A percentile compares a stretch with the other conserved stretches of the same genome.
phyloP scores from a whole-genome alignment of 495 filamentous ascomycete genomes.

The Hapsidospora chrysogenum region DNA sequence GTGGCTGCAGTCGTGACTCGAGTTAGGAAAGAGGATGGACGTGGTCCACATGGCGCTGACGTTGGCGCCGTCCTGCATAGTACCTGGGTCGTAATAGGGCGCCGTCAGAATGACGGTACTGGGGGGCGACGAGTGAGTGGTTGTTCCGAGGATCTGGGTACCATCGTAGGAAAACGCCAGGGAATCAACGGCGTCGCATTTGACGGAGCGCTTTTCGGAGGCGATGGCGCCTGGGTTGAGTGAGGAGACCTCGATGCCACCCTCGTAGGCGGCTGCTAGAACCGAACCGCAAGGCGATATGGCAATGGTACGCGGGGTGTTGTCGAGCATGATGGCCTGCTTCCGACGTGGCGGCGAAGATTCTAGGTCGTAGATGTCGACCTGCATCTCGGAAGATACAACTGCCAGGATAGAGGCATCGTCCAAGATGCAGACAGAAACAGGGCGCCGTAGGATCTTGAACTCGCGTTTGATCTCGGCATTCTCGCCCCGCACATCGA shows the following conservation, averaged over 20 bases:
- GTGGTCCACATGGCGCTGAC: constrained; percentile 76
- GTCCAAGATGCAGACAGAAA: constrained; percentile 63
- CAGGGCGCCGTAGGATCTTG: constrained; percentile 60
- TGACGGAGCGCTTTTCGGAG: constrained; percentile 61
- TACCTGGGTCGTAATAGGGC: constrained; percentile 53
- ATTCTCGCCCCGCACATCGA: constrained; percentile 42
- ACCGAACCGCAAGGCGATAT: constrained; percentile 69
- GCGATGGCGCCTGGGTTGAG: constrained; percentile 43
- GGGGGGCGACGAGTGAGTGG: constrained; percentile 40
- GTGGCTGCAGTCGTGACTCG: constrained; percentile 57
- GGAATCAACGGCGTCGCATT: constrained; percentile 63
- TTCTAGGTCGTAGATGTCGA: constrained; percentile 63
- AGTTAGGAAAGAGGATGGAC: constrained; percentile 72
- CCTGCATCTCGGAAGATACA: constrained; percentile 59
- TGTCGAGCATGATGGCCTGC: constrained; percentile 55
- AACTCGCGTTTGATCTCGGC: constrained; percentile 57
- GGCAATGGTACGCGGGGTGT: constrained; percentile 58
- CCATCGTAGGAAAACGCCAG: constrained; percentile 74
- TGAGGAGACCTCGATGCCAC: constrained; percentile 73
- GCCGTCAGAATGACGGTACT: constrained; percentile 67
- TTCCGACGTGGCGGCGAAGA: constrained; percentile 43
- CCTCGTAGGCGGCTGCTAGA: constrained; percentile 72
- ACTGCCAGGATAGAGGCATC: constrained; percentile 66
- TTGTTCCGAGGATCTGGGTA: constrained; percentile 70
- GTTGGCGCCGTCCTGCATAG: constrained; percentile 34